Percentiles rank a stretch among this genome's conserved stretches.
These are phyloP conservation scores for Leccinum subatratum DNA, from an alignment of 1,284 basidiomycete genomes.

Conservation along the genomic window DNA sequence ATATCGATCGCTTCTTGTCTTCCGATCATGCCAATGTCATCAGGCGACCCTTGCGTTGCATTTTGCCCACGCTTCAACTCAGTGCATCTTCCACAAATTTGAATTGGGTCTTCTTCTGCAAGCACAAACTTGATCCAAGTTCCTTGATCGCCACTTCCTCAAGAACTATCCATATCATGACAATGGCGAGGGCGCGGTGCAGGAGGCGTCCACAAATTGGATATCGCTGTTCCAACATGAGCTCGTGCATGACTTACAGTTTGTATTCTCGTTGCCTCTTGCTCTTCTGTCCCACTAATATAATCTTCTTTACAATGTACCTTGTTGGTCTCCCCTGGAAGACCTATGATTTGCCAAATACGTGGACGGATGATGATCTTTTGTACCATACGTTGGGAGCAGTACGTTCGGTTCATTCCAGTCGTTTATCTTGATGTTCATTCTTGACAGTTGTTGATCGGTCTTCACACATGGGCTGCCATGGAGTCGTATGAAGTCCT, in stretches of 20 bases:
- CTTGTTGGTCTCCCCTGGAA: conserved; percentile 82
- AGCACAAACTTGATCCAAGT: no score
- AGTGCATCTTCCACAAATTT: conserved; percentile 55
- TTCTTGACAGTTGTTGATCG: conserved; percentile 67
- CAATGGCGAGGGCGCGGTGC: conserved; percentile 66
- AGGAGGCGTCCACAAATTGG: conserved; percentile 94
- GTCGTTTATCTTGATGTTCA: conserved; percentile 6
- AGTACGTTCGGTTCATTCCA: conserved; percentile 43
- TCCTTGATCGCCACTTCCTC: no score
- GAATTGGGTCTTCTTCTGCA: no score
- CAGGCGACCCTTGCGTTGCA: conserved; percentile 54
- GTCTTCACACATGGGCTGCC: conserved; percentile 88
- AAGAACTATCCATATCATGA: conserved; percentile 51
- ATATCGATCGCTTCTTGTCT: conserved; percentile 43
- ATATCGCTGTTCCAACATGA: conserved; percentile 70
- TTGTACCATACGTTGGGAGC: conserved; percentile 83
- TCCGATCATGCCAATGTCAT: background rate
- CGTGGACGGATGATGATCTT: conserved; percentile 85
- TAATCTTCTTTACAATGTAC: conserved; percentile 43
- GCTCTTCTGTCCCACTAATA: conserved; percentile 29
- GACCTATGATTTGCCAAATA: conserved; percentile 73
- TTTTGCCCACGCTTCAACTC: conserved; percentile 78
- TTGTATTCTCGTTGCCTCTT: conserved; percentile 25
- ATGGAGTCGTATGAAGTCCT: conserved; percentile 88
- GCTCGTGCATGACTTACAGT: conserved; percentile 93